A percentile compares a stretch with the other conserved stretches of the same genome.
These are phyloP conservation scores for Acanthochlamys bracteata DNA, from an alignment of 106 monocot species.

Conservation along the genomic window DNA sequence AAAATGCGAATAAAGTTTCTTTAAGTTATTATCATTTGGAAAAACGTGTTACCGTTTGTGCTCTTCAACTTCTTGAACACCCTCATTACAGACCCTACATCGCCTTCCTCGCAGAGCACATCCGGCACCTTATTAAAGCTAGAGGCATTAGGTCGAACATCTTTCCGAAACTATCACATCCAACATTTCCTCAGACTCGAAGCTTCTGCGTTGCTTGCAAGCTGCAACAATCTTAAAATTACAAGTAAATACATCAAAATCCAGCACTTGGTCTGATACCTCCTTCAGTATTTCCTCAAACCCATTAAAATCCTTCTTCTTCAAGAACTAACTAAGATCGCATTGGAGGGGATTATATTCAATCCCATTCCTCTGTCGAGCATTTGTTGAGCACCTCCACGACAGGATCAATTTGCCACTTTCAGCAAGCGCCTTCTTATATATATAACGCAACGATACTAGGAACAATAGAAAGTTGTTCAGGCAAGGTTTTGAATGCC, in stretches of 20 bases:
- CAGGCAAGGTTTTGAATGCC: constrained; percentile 42
- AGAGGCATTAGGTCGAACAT: constrained; percentile 26
- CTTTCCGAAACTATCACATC: constrained; percentile 43
- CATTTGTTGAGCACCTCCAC: constrained; percentile 27
- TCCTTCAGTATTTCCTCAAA: constrained; percentile 33
- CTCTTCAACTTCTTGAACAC: constrained; percentile 44
- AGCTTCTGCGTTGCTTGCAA: constrained; percentile 18
- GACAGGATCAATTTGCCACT: constrained; percentile 15
- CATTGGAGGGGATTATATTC: constrained; percentile 23
- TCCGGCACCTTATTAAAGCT: constrained; percentile 40
- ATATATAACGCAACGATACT: constrained; percentile 32
- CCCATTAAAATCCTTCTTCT: neutral
- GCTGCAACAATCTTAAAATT: constrained; percentile 36
- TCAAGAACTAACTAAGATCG: constrained; percentile 40
- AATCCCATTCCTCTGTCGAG: constrained; percentile 18
- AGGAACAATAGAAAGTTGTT: constrained; percentile 34
- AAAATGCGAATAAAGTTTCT: constrained; percentile 24
- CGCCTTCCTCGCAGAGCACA: constrained; percentile 43
- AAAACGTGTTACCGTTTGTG: constrained; percentile 20
- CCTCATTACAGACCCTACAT: constrained; percentile 20
- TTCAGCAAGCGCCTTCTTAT: constrained; percentile 33
- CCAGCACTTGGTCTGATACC: constrained; percentile 15
- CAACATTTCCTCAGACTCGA: constrained; percentile 38
- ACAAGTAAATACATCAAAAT: constrained; percentile 36
- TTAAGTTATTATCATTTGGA: constrained; percentile 30